Evolutionary conservation across 768 basidiomycete genomes (phyloP), one percentile per base, ranked within the genome.

Genomic region (Tulasnella sp.): DNA sequence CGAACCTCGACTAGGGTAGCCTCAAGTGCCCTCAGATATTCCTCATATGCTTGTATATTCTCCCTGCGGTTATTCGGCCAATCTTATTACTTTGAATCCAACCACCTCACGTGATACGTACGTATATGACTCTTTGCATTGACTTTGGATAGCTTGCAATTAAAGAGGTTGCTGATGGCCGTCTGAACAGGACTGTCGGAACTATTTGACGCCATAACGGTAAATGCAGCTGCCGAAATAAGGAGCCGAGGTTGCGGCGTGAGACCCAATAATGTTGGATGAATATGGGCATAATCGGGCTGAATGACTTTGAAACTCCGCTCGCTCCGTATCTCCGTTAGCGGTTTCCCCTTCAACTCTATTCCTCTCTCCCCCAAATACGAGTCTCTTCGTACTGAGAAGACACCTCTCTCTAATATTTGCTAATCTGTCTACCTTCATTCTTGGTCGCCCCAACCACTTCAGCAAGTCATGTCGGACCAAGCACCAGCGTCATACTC

Each of bases 401-500:
- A 54, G 24, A 8, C n/a, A 54, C n/a, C 24, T 7, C n/a, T n/a
- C n/a, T 54, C 2, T 54, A 11, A 54, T 22, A 9, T 54, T 1
- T 16, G 50, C 54, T 54, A 7, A 54, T 54, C 50, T 20, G 11
- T 50, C 16, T 50, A 54, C 7, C 2, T 4, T n/a, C 54, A 7
- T n/a, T 1, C 54, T 54, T 54, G 54, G 28, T 34, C 5, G 11
- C 64, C 31, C 34, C 16, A n/a, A n/a, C 34, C 31, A 31, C 34
- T 16, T 6, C 12, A 69, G 34, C 64, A 14, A 31, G 18, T 14
- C 31, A 69, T 69, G 64, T 18, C 64, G 64, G 64, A 69, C 64
- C 37, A 69, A 28, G 34, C 74, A 16, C 34, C 74, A 42, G 84
- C 84, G 40, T 85, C 86, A 37, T 95, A 93, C 82, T 85, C 91